Conservation (phyloP, 352 stramenopile species). For the Pythium sp. region DNA sequence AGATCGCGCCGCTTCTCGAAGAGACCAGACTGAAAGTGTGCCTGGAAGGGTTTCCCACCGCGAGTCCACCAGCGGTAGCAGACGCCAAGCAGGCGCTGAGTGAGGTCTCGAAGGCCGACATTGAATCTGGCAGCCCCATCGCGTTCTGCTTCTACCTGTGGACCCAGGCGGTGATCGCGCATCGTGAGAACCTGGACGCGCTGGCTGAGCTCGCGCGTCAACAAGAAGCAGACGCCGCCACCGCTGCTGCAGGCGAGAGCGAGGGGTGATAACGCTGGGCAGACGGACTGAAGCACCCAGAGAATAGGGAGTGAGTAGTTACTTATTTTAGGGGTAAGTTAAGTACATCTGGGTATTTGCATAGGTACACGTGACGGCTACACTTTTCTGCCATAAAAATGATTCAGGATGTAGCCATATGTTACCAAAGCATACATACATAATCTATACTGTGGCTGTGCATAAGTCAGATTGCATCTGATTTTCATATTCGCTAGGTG, state of each 20-base stretch:
- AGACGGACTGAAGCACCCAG: neutral
- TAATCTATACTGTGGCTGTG: neutral
- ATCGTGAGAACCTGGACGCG: slow-evolving; percentile 49
- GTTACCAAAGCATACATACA: neutral
- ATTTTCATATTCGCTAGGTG: neutral
- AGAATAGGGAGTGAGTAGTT: too few species aligned
- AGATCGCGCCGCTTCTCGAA: slow-evolving; percentile 44
- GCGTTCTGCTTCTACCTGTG: slow-evolving; percentile 53
- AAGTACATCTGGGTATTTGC: neutral
- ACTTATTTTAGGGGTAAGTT: too few species aligned
- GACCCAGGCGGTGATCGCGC: slow-evolving; percentile 45
- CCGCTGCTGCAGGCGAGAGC: neutral
- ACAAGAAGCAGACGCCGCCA: slow-evolving; percentile 34
- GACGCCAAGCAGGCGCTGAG: slow-evolving; percentile 41
- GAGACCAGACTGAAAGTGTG: slow-evolving; percentile 30
- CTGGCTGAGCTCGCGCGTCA: slow-evolving; percentile 36
- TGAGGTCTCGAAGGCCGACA: slow-evolving; percentile 48
- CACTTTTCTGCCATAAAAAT: neutral
- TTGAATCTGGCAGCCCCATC: slow-evolving; percentile 45
- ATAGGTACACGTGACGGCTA: neutral
- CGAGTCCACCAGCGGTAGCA: slow-evolving; percentile 19
- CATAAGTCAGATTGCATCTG: neutral
- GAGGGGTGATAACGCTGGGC: neutral
- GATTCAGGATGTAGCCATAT: neutral
- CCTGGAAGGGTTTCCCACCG: slow-evolving; percentile 21